Evolutionary conservation across 2,329 filamentous ascomycete species (phyloP).

Genomic region (Karstenula rhodostoma): DNA sequence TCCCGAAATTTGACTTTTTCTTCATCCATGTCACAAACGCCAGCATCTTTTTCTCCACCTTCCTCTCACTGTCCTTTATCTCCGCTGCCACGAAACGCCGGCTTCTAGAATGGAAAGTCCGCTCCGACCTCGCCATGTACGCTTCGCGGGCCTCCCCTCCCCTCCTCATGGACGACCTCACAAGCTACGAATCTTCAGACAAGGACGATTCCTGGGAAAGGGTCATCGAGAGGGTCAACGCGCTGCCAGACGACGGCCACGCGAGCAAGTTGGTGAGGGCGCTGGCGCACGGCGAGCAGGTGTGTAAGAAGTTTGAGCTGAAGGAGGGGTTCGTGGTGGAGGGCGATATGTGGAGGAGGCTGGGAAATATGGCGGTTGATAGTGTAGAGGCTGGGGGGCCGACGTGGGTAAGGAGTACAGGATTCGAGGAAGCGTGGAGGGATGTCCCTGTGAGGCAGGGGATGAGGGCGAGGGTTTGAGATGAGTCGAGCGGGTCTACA

Average conservation of each 20-base stretch:
- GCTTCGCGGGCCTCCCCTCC: constrained; percentile 71
- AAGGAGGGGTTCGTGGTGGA: constrained; percentile 59
- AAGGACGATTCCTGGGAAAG: constrained; percentile 49
- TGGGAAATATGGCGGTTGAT: constrained; percentile 70
- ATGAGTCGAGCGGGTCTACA: too few relatives aligned
- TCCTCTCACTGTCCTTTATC: constrained; percentile 66
- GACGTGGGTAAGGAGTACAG: constrained; percentile 69
- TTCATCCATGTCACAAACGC: constrained; percentile 79
- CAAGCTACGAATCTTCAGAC: constrained; percentile 63
- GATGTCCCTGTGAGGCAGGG: constrained; percentile 41
- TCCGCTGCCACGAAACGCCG: constrained; percentile 68
- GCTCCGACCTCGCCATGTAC: constrained; percentile 78
- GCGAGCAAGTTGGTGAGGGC: constrained; percentile 77
- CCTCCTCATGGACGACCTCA: constrained; percentile 67
- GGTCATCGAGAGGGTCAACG: constrained; percentile 56
- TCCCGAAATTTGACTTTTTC: constrained; percentile 80
- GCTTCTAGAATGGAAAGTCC: constrained; percentile 82
- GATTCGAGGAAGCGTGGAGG: constrained; percentile 73
- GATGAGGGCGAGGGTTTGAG: not conserved
- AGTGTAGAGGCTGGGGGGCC: constrained; percentile 62
- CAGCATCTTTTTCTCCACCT: constrained; percentile 74
- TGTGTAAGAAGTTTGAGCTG: constrained; percentile 57
- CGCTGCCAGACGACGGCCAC: constrained; percentile 79
- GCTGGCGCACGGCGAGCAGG: constrained; percentile 68
- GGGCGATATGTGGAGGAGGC: constrained; percentile 66